These are phyloP conservation scores for Candida vaughaniae DNA, from an alignment of 805 yeast genomes.

Conservation along the genomic window DNA sequence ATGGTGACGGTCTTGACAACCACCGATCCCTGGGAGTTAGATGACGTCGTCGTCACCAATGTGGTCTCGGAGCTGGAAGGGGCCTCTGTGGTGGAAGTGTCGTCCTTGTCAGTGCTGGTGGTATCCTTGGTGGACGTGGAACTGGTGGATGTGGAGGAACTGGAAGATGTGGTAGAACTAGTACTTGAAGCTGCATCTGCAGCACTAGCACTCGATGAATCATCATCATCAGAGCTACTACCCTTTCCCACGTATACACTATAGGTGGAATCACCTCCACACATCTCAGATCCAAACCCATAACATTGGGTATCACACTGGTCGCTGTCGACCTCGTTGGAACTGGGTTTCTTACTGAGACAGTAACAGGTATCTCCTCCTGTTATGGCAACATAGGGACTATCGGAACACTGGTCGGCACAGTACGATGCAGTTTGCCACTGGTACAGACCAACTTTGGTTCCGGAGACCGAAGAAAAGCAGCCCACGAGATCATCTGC, in stretches of 20 bases:
- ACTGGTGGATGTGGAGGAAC: slow-evolving; percentile 7
- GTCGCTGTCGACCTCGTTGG: slow-evolving; percentile 9
- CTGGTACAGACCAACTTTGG: slow-evolving; percentile 20
- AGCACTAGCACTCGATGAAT: background rate
- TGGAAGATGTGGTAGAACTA: slow-evolving; percentile 5
- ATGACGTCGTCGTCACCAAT: slow-evolving; percentile 11
- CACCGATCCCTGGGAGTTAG: slow-evolving; percentile 9
- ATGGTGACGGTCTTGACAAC: slow-evolving; percentile 13
- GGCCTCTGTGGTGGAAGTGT: slow-evolving; percentile 7
- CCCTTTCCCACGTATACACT: slow-evolving; percentile 29
- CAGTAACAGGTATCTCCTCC: slow-evolving; percentile 41
- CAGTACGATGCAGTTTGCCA: slow-evolving; percentile 34
- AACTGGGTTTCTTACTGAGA: slow-evolving; percentile 29
- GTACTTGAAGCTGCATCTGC: slow-evolving; percentile 1
- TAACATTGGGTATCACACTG: slow-evolving; percentile 31
- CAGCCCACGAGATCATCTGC: slow-evolving; percentile 25
- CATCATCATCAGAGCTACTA: slow-evolving; percentile 7
- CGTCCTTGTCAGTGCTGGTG: slow-evolving; percentile 1
- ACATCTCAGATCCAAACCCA: slow-evolving; percentile 32
- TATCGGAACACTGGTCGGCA: slow-evolving; percentile 26
- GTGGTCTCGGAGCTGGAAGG: slow-evolving; percentile 11
- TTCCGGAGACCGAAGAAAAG: slow-evolving; percentile 26
- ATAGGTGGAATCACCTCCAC: slow-evolving; percentile 40
- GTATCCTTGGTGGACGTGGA: slow-evolving; percentile 13
- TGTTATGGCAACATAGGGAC: slow-evolving; percentile 37